Base-by-base conservation (phyloP, 2,329 filamentous ascomycete genomes). In the Arthrocladium fulminans region DNA sequence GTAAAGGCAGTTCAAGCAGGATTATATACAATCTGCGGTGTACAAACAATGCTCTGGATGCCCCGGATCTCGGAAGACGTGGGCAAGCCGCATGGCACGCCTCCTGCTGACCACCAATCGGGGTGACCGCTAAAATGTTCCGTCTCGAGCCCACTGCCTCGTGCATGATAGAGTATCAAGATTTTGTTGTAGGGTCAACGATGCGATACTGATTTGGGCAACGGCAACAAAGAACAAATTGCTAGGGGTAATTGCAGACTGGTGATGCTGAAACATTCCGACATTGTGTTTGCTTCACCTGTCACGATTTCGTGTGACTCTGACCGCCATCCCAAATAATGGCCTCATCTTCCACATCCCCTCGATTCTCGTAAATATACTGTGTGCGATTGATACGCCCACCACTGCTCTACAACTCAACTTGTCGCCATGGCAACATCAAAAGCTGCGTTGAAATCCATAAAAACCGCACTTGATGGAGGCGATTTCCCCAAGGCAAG, bases 401-500 rank as follows among this genome's bases (percentile, higher is more conserved):
- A n/a, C 32, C 17, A 15, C 32, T 35, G n/a, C 13, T 5, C 32
- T 5, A n/a, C 32, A 7, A 35, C 32, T 5, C 17, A 29, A 29
- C 27, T 7, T n/a, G 22, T 34, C 34, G 17, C n/a, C 35, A 71
- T 71, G 68, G 67, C 68, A 15, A 57, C 59, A 34, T 66, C 72
- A 63, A 95, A 94, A 70, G 76, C 82, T 46, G 79, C 82, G 51
- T 73, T 96, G 59, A 95, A 94, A 70, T 80, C 83, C 56, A 84
- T 92, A 55, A 86, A 84, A 62, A 77, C 85, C 54, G 82, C 84
- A 40, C 76, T 95, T 57, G 85, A 87, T 61, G 76, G 81, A 51
- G 78, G 86, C 59, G 84, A 92, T 61, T 95, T 83, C 71, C 83
- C 84, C 51, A 81, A 85, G 60, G 88, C 84, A 37, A 74, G 83